Evolutionary conservation across 2,329 filamentous ascomycete species (phyloP).

Genomic region (Xylaria sp.): DNA sequence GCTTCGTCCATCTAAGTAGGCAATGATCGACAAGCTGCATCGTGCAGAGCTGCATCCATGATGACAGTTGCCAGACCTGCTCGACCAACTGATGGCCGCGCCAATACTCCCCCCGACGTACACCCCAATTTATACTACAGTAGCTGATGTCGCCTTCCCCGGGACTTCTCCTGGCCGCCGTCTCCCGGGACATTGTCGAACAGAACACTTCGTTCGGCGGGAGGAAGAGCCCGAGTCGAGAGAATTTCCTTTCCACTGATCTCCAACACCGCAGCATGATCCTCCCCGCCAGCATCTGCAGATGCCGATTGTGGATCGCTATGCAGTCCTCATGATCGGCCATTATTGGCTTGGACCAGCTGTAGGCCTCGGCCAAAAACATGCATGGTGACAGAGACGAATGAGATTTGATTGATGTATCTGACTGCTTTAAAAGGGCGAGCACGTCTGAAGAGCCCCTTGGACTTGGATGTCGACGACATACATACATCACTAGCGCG

Average conservation of each 20-base stretch:
- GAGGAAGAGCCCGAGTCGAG: neutral
- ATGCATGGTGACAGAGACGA: neutral
- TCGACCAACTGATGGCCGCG: conserved; percentile 22
- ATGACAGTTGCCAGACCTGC: conserved; percentile 18
- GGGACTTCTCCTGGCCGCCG: neutral
- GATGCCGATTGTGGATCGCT: conserved; percentile 6
- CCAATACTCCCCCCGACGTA: conserved; percentile 8
- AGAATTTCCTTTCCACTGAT: neutral
- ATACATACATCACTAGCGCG: neutral
- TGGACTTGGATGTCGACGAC: neutral
- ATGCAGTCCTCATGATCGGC: conserved; percentile 3
- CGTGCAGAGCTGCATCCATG: conserved; percentile 21
- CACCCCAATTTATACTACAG: conserved; percentile 4
- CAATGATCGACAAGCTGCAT: conserved; percentile 36
- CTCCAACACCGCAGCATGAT: neutral
- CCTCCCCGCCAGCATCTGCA: neutral
- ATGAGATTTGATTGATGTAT: neutral
- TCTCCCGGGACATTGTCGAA: conserved; percentile 7
- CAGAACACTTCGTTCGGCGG: neutral
- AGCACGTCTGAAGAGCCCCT: neutral
- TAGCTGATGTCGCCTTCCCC: conserved; percentile 11
- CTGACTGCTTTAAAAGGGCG: neutral
- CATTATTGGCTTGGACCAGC: conserved; percentile 15
- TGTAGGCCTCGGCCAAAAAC: conserved; percentile 18
- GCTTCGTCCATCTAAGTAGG: conserved; percentile 26